phyloP scores from a whole-genome alignment of 768 basidiomycete species.

The Leccinum longicurvipes region DNA sequence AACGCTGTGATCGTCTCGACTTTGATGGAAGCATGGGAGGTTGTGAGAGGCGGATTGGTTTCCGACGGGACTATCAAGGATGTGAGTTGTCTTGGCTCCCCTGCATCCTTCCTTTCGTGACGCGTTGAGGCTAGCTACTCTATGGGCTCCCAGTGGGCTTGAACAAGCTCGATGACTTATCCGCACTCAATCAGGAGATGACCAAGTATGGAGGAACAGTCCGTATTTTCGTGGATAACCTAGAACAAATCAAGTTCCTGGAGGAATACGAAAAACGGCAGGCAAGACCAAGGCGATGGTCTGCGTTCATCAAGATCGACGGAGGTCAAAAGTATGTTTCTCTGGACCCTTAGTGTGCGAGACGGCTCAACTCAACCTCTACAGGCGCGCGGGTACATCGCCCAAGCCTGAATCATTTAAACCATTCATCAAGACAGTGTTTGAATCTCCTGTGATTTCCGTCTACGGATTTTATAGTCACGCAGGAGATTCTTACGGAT shows the following conservation, averaged over 20 bases:
- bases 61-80: constrained; percentile 74
- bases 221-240: constrained; percentile 72
- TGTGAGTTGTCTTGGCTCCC: constrained; percentile 42
- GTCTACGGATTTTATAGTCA: constrained; percentile 87
- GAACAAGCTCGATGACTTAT: constrained; percentile 72
- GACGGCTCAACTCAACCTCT: constrained; percentile 12
- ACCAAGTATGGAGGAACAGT: constrained; percentile 53
- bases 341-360: background rate
- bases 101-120: constrained; percentile 4
- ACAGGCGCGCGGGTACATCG: constrained; percentile 70
- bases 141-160: constrained; percentile 72
- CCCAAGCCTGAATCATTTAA: constrained; percentile 53
- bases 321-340: constrained; percentile 66
- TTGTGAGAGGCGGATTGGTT: constrained; percentile 64
- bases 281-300: constrained; percentile 52
- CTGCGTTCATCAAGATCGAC: constrained; percentile 78
- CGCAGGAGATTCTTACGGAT: constrained; percentile 73
- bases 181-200: constrained; percentile 54
- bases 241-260: constrained; percentile 63
- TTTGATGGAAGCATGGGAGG: constrained; percentile 75
- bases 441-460: constrained; percentile 52
- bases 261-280: constrained; percentile 54
- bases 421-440: constrained; percentile 48
- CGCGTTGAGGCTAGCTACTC: constrained; percentile 52
- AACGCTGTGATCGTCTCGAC: constrained; percentile 77